Evolutionary conservation across 495 filamentous ascomycete species (phyloP).

Genomic region (Cercophora samala): DNA sequence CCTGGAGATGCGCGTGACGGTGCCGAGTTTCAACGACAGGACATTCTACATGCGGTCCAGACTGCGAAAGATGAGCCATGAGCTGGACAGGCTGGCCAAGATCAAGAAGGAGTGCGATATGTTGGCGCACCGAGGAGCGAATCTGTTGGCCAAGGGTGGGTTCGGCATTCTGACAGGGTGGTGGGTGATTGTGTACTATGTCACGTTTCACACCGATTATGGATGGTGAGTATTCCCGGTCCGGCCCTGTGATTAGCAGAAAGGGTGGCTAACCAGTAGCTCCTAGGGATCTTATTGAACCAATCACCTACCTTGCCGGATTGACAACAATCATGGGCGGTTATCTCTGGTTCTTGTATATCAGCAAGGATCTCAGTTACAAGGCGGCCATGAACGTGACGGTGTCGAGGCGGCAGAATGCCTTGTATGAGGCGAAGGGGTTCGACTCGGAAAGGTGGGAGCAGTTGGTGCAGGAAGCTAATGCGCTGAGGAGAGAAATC

Average conservation of each 20-base stretch:
- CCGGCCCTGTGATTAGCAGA: neutral
- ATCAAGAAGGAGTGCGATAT: slow-evolving; percentile 81
- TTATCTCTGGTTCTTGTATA: slow-evolving; percentile 91
- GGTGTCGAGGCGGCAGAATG: slow-evolving; percentile 70
- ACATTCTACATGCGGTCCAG: slow-evolving; percentile 80
- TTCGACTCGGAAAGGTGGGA: slow-evolving; percentile 80
- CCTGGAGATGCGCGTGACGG: slow-evolving; percentile 67
- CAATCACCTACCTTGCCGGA: slow-evolving; percentile 82
- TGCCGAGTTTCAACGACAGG: slow-evolving; percentile 84
- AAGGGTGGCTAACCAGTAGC: neutral
- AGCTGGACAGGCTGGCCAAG: slow-evolving; percentile 61
- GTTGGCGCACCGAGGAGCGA: slow-evolving; percentile 69
- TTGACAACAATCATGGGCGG: slow-evolving; percentile 80
- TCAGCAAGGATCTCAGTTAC: slow-evolving; percentile 86
- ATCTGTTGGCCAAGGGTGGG: slow-evolving; percentile 75
- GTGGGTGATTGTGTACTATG: slow-evolving; percentile 75
- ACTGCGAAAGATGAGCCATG: slow-evolving; percentile 65
- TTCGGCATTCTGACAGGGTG: slow-evolving; percentile 67
- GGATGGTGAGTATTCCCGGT: slow-evolving; percentile 51
- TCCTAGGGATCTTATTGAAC: slow-evolving; percentile 76
- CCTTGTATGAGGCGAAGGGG: slow-evolving; percentile 69
- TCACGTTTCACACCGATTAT: slow-evolving; percentile 73
- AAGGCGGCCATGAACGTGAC: slow-evolving; percentile 81
- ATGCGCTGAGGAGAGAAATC: slow-evolving; percentile 75
- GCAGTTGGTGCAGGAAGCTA: slow-evolving; percentile 73